Conservation (phyloP, 352 stramenopile species). For the Nothophytophthora sp. region DNA sequence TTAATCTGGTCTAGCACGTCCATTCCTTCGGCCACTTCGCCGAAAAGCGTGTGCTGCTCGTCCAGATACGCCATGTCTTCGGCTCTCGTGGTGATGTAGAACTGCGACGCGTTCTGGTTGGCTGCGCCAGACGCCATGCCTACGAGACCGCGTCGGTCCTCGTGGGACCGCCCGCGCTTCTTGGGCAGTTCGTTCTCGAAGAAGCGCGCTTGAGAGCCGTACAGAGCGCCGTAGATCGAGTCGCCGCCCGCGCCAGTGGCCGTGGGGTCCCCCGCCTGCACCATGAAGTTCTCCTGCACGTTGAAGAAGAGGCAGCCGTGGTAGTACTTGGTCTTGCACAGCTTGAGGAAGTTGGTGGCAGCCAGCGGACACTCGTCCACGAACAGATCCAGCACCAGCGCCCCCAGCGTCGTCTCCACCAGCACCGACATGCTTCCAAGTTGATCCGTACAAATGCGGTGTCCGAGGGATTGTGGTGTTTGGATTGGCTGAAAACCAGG, state of each 20-base stretch:
- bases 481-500: too few relatives aligned
- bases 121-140: slow-evolving; percentile 85
- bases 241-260: slow-evolving; percentile 94
- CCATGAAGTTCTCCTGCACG: slow-evolving; percentile 95
- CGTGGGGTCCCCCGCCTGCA: slow-evolving; percentile 89
- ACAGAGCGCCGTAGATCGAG: slow-evolving; percentile 95
- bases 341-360: slow-evolving; percentile 94
- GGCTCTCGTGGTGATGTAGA: slow-evolving; percentile 95
- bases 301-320: slow-evolving; percentile 95
- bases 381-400: slow-evolving; percentile 93
- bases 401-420: slow-evolving; percentile 90
- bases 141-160: slow-evolving; percentile 64
- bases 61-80: slow-evolving; percentile 93
- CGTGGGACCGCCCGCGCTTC: slow-evolving; percentile 37
- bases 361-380: slow-evolving; percentile 82
- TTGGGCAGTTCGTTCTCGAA: slow-evolving; percentile 78
- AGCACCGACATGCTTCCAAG: slow-evolving; percentile 97
- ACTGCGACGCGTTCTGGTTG: slow-evolving; percentile 92
- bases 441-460: too few relatives aligned
- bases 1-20: slow-evolving; percentile 96
- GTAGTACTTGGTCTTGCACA: slow-evolving; percentile 96
- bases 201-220: slow-evolving; percentile 72
- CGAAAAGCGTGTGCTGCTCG: slow-evolving; percentile 92
- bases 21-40: slow-evolving; percentile 93
- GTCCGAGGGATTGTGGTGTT: too few relatives aligned